Evolutionary conservation across 176 grass and related monocot genomes (phyloP), one percentile per base, ranked within the genome.

Genomic region (Musa itinerans): DNA sequence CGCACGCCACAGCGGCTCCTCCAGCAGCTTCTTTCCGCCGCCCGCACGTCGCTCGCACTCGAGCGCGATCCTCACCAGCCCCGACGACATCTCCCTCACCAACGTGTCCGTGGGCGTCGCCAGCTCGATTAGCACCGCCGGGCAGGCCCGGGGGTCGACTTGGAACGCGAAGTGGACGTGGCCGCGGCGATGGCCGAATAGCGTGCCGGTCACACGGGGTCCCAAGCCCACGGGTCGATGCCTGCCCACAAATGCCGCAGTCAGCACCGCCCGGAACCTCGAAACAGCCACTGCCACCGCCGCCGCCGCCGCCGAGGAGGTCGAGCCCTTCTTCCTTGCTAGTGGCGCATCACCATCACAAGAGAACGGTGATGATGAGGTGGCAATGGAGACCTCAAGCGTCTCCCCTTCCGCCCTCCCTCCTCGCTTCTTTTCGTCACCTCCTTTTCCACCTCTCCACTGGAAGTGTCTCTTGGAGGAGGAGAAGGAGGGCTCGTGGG

Each of bases 391-490:
- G 70, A 72, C 25, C 82, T 76, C 56, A 12, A 76, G 29, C 13
- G 10, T 84, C 20, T 93, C 87, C 1, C 83, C 75, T 23, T 84
- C 90, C 13, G 78, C 72, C 16, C 85, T 90, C 29, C 82, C 70
- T 11, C 57, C 55, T 6, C 54, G 64, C 1, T 48, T 54, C 64
- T 71, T 80, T 29, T 81, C 80, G 26, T 63, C 79, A 69, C 75
- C 81, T 65, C 85, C 87, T 76, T 88, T 92, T 64, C 78, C 85
- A 34, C 84, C 76, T 19, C 93, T 76, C 90, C 94, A 93, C 66
- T 91, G 92, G 86, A 97, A 93, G 74, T 97, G 85, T 57, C 94
- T 83, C 69, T 87, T 82, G 62, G 94, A 97, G 87, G 89, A 97
- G 54, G 94, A 93, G 78, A 91, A 93, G 8, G 90, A 97, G 1